Percentiles rank a stretch among this genome's conserved stretches.
Evolutionary conservation across 345 rosid species (phyloP).

Genomic region (Conringia planisiliqua): DNA sequence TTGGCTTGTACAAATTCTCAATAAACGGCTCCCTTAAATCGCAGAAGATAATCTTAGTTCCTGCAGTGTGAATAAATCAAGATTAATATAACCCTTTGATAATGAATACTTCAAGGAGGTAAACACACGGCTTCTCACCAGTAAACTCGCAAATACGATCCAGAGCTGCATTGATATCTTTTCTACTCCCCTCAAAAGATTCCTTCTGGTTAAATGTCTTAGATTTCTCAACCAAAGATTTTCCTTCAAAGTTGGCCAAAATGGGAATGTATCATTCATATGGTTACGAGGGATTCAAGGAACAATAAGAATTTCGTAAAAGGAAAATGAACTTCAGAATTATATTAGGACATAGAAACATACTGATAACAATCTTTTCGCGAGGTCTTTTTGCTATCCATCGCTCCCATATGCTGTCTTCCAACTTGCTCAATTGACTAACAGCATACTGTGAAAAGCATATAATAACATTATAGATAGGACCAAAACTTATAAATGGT

Average conservation of each 20-base stretch:
- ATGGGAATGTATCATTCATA: neutral
- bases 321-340: constrained; percentile 7
- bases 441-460: constrained; percentile 73
- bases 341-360: constrained; percentile 20
- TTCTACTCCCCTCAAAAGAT: constrained; percentile 83
- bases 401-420: constrained; percentile 86
- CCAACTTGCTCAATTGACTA: constrained; percentile 88
- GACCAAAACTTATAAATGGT: constrained; percentile 7
- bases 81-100: neutral
- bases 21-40: constrained; percentile 87
- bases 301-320: neutral
- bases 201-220: constrained; percentile 67
- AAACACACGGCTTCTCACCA: constrained; percentile 43
- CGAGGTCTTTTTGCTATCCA: constrained; percentile 68
- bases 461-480: constrained; percentile 7
- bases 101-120: neutral
- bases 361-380: constrained; percentile 60
- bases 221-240: constrained; percentile 63
- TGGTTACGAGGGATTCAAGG: neutral
- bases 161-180: constrained; percentile 82
- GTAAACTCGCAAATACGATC: constrained; percentile 84
- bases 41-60: constrained; percentile 87
- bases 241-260: constrained; percentile 36
- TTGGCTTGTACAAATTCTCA: constrained; percentile 76
- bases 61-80: constrained; percentile 45